Base-by-base conservation (phyloP, 257 asterid genomes). In the Nemophila menziesii region DNA sequence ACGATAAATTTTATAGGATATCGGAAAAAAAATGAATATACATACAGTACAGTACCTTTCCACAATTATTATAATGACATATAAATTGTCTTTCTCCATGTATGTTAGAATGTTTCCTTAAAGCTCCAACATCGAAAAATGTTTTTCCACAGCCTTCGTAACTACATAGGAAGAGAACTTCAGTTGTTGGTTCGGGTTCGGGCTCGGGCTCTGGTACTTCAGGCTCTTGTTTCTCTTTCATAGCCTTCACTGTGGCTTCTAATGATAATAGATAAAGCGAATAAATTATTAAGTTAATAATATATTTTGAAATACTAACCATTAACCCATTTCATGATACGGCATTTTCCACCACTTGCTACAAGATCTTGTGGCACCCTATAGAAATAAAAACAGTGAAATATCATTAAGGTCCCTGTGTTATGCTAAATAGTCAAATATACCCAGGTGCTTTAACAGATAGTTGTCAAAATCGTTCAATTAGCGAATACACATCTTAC, bases 81-180 rank as follows among this genome's bases (percentile, higher is more conserved):
- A 76, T 58, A 51, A 73, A 84, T 49, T 89, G 98, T 52, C 95
- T 81, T 79, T 89, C 98, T 55, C 96, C 96, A 18, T 89, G 98
- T 52, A 84, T 84, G 70, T 84, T 92, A 45, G 96, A 78, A 59
- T 89, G 98, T 75, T 84, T 89, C 75, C 78, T 89, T 77, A 89
- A 74, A 48, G 94, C 92, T 45, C 87, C 92, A 16, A 93, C 93
- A 74, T 89, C 98, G 37, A 80, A 65, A 63, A 84, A 89, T 27
- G 98, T 84, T 70, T 80, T 84, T 49, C 98, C 98, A 72, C 98
- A 89, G 56, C 94, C 94, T 55, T 81, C 98, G 33, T 73, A 80
- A 51, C 92, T 89, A 68, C 98, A 89, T 57, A 89, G 89, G 66
- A 89, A 89, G 57, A 89, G 81, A 65, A 89, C 94, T 63, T 89